Evolutionary conservation across 2,329 filamentous ascomycete genomes (phyloP).

Genomic region (Calonectria honghensis): DNA sequence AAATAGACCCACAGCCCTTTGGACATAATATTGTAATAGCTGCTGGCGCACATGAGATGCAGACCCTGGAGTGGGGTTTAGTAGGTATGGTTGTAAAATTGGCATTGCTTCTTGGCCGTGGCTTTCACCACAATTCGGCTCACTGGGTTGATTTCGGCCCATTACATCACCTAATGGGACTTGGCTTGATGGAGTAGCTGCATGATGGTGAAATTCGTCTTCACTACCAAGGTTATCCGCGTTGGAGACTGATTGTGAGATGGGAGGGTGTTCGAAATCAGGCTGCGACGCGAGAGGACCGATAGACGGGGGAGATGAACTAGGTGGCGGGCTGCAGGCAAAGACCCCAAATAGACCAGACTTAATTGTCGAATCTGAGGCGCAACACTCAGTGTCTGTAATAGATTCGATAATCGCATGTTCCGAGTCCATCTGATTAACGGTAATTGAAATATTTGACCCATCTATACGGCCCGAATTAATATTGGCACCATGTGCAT

Average conservation of each 20-base stretch:
- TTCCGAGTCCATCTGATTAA: not conserved
- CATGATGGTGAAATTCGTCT: no score
- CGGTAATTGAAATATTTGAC: not conserved
- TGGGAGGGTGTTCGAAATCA: not conserved
- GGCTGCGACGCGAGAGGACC: not conserved
- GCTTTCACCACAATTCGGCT: not conserved
- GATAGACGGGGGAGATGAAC: not conserved
- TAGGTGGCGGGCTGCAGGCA: not conserved
- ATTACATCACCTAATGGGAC: no score
- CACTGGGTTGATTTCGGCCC: not conserved
- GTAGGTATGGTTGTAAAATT: not conserved
- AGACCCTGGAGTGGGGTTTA: not conserved
- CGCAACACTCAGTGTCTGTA: not conserved
- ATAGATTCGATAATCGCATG: not conserved
- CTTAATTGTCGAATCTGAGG: not conserved
- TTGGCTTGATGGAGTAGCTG: no score
- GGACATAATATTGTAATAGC: constrained; percentile 50
- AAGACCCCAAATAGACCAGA: constrained; percentile 4
- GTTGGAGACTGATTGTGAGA: not conserved
- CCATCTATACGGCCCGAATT: not conserved
- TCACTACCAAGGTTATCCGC: no score
- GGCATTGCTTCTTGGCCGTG: not conserved
- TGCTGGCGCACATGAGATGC: constrained; percentile 44
- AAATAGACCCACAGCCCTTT: constrained; percentile 50
- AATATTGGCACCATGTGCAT: not conserved